phyloP scores from a whole-genome alignment of 441 rosid genomes.

The Eruca vesicaria region DNA sequence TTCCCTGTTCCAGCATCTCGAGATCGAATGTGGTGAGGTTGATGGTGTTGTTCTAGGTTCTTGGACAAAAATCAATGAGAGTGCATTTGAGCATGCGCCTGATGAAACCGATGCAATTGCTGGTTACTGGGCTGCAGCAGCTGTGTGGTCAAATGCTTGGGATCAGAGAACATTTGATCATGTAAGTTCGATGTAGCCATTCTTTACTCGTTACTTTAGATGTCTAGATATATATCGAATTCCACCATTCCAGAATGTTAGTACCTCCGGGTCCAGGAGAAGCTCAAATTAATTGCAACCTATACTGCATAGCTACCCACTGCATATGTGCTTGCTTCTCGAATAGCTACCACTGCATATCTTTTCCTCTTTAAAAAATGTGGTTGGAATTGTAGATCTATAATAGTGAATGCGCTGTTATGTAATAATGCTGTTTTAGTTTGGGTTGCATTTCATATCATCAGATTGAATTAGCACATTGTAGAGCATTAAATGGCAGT shows the following conservation, averaged over 20 bases:
- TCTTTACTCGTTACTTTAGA: slow-evolving; percentile 7
- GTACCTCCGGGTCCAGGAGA: slow-evolving; percentile 10
- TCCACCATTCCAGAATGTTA: slow-evolving; percentile 23
- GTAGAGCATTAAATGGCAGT: slow-evolving; percentile 14
- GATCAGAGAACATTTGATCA: slow-evolving; percentile 95
- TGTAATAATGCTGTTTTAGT: background rate
- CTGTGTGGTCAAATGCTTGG: slow-evolving; percentile 93
- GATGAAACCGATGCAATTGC: slow-evolving; percentile 64
- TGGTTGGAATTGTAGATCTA: slow-evolving; percentile 6
- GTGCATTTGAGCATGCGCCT: slow-evolving; percentile 44
- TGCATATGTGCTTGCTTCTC: slow-evolving; percentile 20
- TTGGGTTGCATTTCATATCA: slow-evolving; percentile 19
- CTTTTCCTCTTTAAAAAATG: background rate
- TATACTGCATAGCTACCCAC: slow-evolving; percentile 1
- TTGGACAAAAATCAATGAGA: slow-evolving; percentile 72
- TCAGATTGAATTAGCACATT: slow-evolving; percentile 1
- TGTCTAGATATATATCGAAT: slow-evolving; percentile 8
- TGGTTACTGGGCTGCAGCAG: slow-evolving; percentile 99
- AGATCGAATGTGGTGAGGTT: slow-evolving; percentile 88
- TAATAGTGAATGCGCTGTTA: slow-evolving; percentile 12
- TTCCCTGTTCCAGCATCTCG: slow-evolving; percentile 40
- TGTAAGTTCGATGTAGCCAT: slow-evolving; percentile 48
- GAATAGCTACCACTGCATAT: slow-evolving; percentile 2
- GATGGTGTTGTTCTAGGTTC: slow-evolving; percentile 96
- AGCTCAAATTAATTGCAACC: slow-evolving; percentile 17